Evolutionary conservation across 306 rosid species (phyloP), one percentile per base, ranked within the genome.

Genomic region (Cucurbita argyrosperma): DNA sequence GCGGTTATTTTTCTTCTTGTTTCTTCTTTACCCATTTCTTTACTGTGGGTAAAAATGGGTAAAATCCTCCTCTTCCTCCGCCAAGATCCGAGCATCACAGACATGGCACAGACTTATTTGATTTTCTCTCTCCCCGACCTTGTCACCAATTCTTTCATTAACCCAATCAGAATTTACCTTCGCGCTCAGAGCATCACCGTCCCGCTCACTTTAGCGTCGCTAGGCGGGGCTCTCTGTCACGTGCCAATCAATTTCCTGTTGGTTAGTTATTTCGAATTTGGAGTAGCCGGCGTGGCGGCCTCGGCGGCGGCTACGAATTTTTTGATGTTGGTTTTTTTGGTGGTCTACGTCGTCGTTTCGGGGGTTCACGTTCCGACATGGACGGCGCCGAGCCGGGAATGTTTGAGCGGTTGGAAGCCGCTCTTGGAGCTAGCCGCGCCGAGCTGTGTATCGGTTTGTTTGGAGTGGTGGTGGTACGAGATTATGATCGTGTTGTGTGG

Each of bases 381-480:
- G 98, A 82, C 77, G 0, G 42, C 74, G 30, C 97, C 97, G 42
- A 86, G 85, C 75, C 55, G 82, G 0, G 96, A 93, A 1, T 93
- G 94, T 10, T 47, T 93, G 3, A 61, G 50, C 10, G 96, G 96
- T 53, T 93, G 90, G 88, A 76, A 75, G 85, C 90, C 96, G 47
- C 79, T 93, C n/a, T 75, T 89, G 5, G 77, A 79, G 75, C 79
- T 90, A 0, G 97, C 98, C 0, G 96, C 86, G 47, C 98, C 98
- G 62, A 93, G 97, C 74, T 93, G 98, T 21, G 86, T 86, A 1
- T 93, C 97, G 0, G 98, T 93, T 26, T 93, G 98, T 40, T 69
- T 93, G 63, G 98, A 93, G 62, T 93, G 98, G 98, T 93, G 98
- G 98, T 93, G 98, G 98, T 93, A 93, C 75, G 98, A 93, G 89